Evolutionary conservation across 1,284 basidiomycete species (phyloP).

Genomic region (Exobasidium rhododendri): DNA sequence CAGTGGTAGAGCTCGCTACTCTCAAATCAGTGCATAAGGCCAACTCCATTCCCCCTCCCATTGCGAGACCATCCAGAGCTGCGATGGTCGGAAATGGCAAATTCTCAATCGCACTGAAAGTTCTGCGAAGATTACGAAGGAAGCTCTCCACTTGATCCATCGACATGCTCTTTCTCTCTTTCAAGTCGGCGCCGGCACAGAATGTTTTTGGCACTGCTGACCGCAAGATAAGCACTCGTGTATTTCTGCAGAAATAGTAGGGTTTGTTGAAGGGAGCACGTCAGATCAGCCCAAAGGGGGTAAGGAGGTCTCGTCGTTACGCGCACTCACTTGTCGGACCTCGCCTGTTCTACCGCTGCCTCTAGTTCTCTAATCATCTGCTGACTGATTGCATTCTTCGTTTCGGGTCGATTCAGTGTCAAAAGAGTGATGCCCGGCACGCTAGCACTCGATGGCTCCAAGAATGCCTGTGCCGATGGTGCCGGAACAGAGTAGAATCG

Average conservation of each 20-base stretch:
- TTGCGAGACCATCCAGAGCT: constrained; percentile 85
- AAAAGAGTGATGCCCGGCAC: constrained; percentile 52
- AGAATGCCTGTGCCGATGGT: background rate
- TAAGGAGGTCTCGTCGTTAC: too few relatives aligned
- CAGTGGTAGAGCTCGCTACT: constrained; percentile 67
- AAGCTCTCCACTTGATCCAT: constrained; percentile 68
- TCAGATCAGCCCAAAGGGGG: background rate
- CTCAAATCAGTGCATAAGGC: constrained; percentile 82
- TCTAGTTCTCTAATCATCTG: constrained; percentile 66
- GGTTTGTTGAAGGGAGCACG: background rate
- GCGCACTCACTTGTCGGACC: constrained; percentile 19
- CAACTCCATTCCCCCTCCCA: constrained; percentile 86
- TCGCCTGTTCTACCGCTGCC: constrained; percentile 65
- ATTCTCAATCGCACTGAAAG: constrained; percentile 71
- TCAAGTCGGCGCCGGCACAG: constrained; percentile 88
- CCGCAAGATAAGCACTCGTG: constrained; percentile 31
- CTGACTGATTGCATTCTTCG: constrained; percentile 83
- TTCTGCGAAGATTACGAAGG: constrained; percentile 70
- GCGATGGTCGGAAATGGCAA: constrained; percentile 84
- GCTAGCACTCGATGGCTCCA: background rate
- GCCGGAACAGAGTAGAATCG: too few relatives aligned
- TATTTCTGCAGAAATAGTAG: background rate
- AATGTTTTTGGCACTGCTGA: constrained; percentile 31
- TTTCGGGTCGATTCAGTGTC: constrained; percentile 72
- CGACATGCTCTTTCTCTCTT: constrained; percentile 72